Evolutionary conservation across 176 grass and related monocot species (phyloP).

Genomic region (Avena atlantica): DNA sequence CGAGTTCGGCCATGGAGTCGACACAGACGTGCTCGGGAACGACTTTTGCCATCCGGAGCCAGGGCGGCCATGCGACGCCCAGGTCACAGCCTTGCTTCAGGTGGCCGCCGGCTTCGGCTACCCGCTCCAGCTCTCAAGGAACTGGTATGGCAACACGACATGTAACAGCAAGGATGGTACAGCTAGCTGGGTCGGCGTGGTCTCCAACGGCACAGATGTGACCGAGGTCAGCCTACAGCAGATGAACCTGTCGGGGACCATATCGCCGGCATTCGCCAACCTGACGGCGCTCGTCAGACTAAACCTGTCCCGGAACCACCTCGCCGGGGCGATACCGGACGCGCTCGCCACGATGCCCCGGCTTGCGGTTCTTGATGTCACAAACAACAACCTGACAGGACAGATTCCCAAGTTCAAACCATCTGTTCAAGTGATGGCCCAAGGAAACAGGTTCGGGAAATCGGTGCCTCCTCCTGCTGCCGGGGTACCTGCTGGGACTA

Average conservation of each 20-base stretch:
- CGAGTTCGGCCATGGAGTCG: conserved; percentile 34
- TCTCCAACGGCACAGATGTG: conserved; percentile 55
- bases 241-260: conserved; percentile 52
- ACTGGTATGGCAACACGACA: conserved; percentile 58
- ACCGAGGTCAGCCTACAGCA: background rate
- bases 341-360: conserved; percentile 48
- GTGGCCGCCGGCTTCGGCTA: conserved; percentile 73
- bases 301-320: conserved; percentile 60
- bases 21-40: conserved; percentile 40
- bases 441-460: conserved; percentile 65
- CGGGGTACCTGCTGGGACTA: too few relatives aligned
- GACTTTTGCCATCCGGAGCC: conserved; percentile 47
- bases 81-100: conserved; percentile 57
- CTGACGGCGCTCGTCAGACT: conserved; percentile 62
- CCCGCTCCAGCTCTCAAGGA: conserved; percentile 51
- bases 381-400: conserved; percentile 73
- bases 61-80: conserved; percentile 44
- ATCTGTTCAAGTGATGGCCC: conserved; percentile 49
- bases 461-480: background rate
- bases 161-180: conserved; percentile 26
- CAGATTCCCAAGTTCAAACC: conserved; percentile 61
- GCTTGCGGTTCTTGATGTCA: conserved; percentile 63
- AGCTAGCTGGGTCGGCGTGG: conserved; percentile 52
- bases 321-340: conserved; percentile 66
- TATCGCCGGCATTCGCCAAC: conserved; percentile 68